A percentile compares a stretch with the other conserved stretches of the same genome.
phyloP scores from a whole-genome alignment of 1,284 basidiomycete species.

The Schizophyllum amplum region DNA sequence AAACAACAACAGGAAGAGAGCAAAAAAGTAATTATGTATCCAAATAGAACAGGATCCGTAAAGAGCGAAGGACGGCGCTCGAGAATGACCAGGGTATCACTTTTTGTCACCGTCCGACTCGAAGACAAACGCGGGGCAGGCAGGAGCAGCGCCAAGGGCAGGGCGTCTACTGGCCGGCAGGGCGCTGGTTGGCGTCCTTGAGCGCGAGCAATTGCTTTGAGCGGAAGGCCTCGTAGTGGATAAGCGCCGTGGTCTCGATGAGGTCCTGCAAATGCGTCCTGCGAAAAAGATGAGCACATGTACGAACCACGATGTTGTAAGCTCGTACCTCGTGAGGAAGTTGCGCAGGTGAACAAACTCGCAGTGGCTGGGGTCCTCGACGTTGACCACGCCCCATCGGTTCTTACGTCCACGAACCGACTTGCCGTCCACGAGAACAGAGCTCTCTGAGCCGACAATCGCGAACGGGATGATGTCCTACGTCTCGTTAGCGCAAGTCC shows the following conservation, averaged over 20 bases:
- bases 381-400: constrained; percentile 97
- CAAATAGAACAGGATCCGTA: background rate
- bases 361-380: constrained; percentile 95
- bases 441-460: constrained; percentile 91
- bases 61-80: background rate
- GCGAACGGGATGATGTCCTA: constrained; percentile 95
- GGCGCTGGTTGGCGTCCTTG: constrained; percentile 73
- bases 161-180: constrained; percentile 18
- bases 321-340: constrained; percentile 79
- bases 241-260: constrained; percentile 97
- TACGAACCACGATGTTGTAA: background rate
- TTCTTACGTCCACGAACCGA: constrained; percentile 94
- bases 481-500: constrained; percentile 2
- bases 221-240: constrained; percentile 99
- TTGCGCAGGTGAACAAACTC: constrained; percentile 97
- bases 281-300: background rate
- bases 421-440: constrained; percentile 93
- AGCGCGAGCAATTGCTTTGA: constrained; percentile 93
- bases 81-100: background rate
- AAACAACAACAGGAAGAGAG: background rate
- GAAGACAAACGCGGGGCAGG: background rate
- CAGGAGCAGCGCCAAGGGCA: background rate
- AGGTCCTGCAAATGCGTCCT: constrained; percentile 97
- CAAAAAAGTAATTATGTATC: background rate
- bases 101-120: background rate